Percentiles rank a stretch among this genome's conserved stretches.
These are phyloP conservation scores for Penicillium nordicum DNA, from an alignment of 2,329 filamentous ascomycete species.

Conservation along the genomic window DNA sequence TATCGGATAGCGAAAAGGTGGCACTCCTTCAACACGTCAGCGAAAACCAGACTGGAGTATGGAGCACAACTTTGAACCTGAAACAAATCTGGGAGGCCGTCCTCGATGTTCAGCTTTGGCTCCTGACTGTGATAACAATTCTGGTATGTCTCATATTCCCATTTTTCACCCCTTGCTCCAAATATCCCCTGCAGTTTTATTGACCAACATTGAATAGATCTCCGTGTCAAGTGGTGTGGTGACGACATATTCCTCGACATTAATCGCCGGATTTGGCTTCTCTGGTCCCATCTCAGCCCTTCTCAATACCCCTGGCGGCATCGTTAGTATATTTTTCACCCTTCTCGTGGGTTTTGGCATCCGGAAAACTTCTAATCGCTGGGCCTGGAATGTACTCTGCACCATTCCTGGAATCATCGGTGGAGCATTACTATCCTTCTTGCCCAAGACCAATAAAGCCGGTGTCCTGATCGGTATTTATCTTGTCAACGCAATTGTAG, in stretches of 20 bases:
- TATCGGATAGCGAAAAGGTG: constrained; percentile 37
- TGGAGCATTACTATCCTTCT: constrained; percentile 38
- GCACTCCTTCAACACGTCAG: constrained; percentile 43
- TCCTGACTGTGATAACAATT: constrained; percentile 35
- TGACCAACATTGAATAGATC: constrained; percentile 28
- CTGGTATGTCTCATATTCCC: constrained; percentile 7
- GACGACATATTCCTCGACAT: constrained; percentile 45
- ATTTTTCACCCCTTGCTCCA: not conserved
- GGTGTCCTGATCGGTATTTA: constrained; percentile 47
- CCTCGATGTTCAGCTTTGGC: constrained; percentile 46
- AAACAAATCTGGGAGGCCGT: constrained; percentile 49
- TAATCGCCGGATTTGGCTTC: constrained; percentile 44
- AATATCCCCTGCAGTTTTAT: not conserved
- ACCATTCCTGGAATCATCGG: constrained; percentile 49
- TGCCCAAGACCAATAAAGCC: constrained; percentile 38
- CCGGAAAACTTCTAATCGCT: constrained; percentile 40
- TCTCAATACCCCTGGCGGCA: constrained; percentile 44
- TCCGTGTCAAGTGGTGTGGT: constrained; percentile 46
- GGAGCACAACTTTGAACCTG: constrained; percentile 49
- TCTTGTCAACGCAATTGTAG: constrained; percentile 45
- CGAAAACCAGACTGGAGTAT: constrained; percentile 51
- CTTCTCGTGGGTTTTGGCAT: constrained; percentile 42
- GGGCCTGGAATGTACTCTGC: constrained; percentile 42
- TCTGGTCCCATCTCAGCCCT: constrained; percentile 43
- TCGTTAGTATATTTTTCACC: constrained; percentile 41